Conservation (phyloP, 2,329 filamentous ascomycete species). For the Ceratocystis destructans region DNA sequence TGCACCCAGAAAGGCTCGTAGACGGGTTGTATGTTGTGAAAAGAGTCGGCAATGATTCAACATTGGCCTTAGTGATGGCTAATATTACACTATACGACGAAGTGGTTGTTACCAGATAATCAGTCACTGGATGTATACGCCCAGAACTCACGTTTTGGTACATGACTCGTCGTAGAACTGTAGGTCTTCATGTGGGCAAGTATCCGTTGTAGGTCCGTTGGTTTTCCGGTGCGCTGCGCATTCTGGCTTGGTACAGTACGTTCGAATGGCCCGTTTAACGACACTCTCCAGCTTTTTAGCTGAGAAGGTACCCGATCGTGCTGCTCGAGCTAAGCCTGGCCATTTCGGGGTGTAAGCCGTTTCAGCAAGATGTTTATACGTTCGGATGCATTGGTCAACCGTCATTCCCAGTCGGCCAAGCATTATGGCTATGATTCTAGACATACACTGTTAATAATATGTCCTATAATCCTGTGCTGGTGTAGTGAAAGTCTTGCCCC, state of each 20-base stretch:
- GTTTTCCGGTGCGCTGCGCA: neutral
- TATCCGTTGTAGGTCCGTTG: neutral
- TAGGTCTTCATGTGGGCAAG: neutral
- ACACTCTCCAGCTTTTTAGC: neutral
- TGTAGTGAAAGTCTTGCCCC: conserved; percentile 19
- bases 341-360: neutral
- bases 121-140: neutral
- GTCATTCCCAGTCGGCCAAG: neutral
- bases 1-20: conserved; percentile 20
- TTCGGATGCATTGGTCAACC: neutral
- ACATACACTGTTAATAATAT: neutral
- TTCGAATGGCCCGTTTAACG: neutral
- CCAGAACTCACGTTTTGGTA: neutral
- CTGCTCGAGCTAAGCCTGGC: neutral
- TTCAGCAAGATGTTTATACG: neutral
- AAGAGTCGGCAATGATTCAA: conserved; percentile 20
- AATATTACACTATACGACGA: neutral
- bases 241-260: neutral
- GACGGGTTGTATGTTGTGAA: conserved; percentile 24
- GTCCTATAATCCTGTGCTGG: conserved; percentile 14
- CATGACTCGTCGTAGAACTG: neutral
- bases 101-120: neutral
- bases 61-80: neutral
- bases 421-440: neutral
- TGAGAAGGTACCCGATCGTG: neutral